Percentiles rank a stretch among this genome's conserved stretches.
These are phyloP conservation scores for Fraxinus angustifolia DNA, from an alignment of 305 asterid genomes.

Conservation along the genomic window DNA sequence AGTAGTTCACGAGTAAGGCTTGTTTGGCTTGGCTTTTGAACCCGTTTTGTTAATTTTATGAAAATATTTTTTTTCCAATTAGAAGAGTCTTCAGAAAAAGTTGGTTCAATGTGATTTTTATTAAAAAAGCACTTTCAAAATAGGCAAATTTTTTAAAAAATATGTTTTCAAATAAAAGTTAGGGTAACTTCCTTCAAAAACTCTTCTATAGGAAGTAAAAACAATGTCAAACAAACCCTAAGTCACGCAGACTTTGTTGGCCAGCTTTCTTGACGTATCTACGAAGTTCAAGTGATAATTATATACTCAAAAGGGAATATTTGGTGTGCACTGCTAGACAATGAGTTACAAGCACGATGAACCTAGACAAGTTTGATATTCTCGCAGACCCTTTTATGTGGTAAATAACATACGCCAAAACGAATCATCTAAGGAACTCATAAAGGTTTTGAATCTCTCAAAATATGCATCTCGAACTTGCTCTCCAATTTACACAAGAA, in stretches of 20 bases:
- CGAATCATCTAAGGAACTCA: neutral
- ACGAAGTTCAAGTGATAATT: neutral
- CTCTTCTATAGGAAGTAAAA: no score
- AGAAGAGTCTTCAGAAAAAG: no score
- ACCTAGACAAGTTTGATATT: neutral
- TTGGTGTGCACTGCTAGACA: neutral
- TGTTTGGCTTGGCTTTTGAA: no score
- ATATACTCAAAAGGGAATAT: no score
- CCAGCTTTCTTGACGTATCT: neutral
- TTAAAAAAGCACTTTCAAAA: no score
- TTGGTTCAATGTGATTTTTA: no score
- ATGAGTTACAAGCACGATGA: neutral
- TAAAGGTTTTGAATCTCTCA: neutral
- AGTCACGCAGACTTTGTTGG: neutral
- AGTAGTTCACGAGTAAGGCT: neutral
- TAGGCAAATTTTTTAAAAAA: no score
- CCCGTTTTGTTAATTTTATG: no score
- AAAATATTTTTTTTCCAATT: no score
- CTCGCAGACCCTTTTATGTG: neutral
- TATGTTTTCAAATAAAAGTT: no score
- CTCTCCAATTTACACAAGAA: neutral
- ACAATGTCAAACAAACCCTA: no score
- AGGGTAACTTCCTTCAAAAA: no score
- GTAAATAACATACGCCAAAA: neutral
- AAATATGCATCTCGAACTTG: neutral